Conservation (phyloP, 441 rosid species). For the Breynia disticha region DNA sequence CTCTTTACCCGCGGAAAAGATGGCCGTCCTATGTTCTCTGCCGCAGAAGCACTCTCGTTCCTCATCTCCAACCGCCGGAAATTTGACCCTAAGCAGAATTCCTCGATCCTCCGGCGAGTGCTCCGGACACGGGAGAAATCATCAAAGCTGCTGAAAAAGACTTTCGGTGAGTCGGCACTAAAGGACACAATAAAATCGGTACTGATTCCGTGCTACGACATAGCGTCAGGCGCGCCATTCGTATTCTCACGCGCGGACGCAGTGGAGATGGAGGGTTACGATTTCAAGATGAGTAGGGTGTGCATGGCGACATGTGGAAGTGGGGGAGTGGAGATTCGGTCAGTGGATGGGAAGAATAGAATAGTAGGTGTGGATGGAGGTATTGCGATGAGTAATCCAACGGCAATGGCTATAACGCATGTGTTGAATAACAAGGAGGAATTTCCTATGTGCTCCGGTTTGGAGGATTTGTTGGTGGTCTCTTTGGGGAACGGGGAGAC, state of each 20-base stretch:
- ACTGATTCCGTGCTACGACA: conserved; percentile 79
- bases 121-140: conserved; percentile 26
- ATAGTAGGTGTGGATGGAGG: conserved; percentile 67
- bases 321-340: conserved; percentile 34
- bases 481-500: conserved; percentile 82
- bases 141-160: conserved; percentile 32
- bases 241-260: conserved; percentile 93
- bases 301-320: conserved; percentile 53
- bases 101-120: conserved; percentile 28
- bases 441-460: conserved; percentile 62
- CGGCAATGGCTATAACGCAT: conserved; percentile 86
- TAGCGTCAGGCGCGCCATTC: conserved; percentile 56
- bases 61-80: conserved; percentile 27
- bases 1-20: conserved; percentile 58
- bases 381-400: conserved; percentile 79
- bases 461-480: conserved; percentile 64
- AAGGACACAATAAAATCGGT: conserved; percentile 71
- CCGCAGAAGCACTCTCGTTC: conserved; percentile 52
- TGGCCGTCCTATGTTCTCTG: conserved; percentile 45
- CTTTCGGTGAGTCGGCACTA: conserved; percentile 51
- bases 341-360: conserved; percentile 54
- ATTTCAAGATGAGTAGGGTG: conserved; percentile 74
- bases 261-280: conserved; percentile 64
- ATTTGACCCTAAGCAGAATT: conserved; percentile 14
- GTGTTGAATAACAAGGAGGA: conserved; percentile 80